Percentiles rank a stretch among this genome's conserved stretches.
Conservation (phyloP, 148 eudicot genomes). For the Rhododendron williamsianum region DNA sequence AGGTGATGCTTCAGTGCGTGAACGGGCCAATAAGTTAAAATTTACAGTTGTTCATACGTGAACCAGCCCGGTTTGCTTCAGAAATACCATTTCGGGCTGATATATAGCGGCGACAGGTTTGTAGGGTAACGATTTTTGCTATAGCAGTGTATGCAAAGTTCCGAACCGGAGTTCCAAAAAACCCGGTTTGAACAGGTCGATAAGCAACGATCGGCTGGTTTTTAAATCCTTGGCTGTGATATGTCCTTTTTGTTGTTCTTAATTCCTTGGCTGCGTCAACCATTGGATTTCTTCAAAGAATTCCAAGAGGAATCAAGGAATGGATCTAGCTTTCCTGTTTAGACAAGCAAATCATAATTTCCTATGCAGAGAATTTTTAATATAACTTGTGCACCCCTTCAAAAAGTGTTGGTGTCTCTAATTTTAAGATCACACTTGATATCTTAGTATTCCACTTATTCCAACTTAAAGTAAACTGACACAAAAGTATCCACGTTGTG, state of each 20-base stretch:
- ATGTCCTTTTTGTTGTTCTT: background rate
- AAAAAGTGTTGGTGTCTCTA: background rate
- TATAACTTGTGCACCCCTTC: background rate
- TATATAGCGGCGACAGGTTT: background rate
- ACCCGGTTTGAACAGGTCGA: background rate
- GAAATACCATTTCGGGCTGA: background rate
- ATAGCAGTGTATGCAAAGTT: background rate
- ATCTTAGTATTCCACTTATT: background rate
- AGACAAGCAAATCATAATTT: background rate
- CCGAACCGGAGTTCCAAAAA: background rate
- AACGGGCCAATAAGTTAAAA: background rate
- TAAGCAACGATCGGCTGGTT: background rate
- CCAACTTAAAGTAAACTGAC: background rate
- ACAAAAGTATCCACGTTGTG: background rate
- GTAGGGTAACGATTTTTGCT: background rate
- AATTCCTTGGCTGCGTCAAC: background rate
- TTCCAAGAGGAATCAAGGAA: background rate
- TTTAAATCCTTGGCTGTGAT: background rate
- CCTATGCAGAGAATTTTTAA: background rate
- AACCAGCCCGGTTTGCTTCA: background rate
- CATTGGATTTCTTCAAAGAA: background rate
- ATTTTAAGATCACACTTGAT: background rate
- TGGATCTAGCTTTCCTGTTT: background rate
- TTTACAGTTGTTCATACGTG: background rate
- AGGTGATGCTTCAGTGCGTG: background rate